phyloP scores from a whole-genome alignment of 1,284 basidiomycete species.

The Apiotrichum brassicae region DNA sequence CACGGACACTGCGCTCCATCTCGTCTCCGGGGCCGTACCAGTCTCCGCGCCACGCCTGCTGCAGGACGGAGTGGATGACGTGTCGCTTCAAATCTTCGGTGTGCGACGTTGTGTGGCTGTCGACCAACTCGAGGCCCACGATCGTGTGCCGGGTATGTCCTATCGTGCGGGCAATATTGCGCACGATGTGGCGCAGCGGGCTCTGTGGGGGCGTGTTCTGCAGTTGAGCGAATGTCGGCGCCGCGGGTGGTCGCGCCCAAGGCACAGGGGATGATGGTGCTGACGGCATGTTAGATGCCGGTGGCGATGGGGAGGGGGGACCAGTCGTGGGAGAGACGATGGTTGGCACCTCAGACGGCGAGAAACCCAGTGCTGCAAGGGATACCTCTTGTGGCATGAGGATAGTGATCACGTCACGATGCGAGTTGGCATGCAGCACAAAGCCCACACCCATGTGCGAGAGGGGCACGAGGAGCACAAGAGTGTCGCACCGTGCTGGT shows the following conservation, averaged over 20 bases:
- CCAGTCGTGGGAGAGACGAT: not conserved
- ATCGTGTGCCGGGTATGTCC: not conserved
- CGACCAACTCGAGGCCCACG: slow-evolving; percentile 1
- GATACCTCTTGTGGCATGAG: not conserved
- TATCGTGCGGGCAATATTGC: not conserved
- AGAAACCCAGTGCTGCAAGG: not conserved
- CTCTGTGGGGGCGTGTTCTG: not conserved
- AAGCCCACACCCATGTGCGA: not conserved
- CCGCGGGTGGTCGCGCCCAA: not conserved
- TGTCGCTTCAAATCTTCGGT: not conserved
- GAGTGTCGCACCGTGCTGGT: not conserved
- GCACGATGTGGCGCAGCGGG: not conserved
- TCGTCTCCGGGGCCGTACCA: slow-evolving; percentile 2
- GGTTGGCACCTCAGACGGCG: not conserved
- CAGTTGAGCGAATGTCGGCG: not conserved
- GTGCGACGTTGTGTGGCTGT: not conserved
- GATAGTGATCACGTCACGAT: not conserved
- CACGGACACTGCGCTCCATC: not conserved
- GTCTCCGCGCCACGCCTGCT: not conserved
- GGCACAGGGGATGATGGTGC: not conserved
- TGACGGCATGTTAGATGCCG: not conserved
- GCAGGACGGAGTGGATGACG: not conserved
- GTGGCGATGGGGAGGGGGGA: not conserved
- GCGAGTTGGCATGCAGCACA: not conserved
- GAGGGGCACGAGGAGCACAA: not conserved